These are phyloP conservation scores for Isochrysis galbana DNA, from an alignment of 78 protist genomes.

Conservation along the genomic window DNA sequence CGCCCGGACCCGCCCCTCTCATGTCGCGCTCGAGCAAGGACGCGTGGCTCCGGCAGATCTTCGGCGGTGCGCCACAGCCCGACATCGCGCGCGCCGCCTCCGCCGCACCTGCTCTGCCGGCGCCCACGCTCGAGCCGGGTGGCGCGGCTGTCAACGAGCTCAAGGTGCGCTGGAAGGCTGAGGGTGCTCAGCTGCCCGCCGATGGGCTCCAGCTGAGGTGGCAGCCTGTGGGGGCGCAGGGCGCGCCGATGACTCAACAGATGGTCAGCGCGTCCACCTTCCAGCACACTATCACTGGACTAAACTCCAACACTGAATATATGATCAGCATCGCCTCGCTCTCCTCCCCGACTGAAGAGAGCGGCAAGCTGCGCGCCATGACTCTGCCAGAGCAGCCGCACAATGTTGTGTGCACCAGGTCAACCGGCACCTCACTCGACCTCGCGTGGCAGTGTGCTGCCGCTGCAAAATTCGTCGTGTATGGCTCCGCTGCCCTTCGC, in stretches of 20 bases:
- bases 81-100: not conserved
- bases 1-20: too few relatives aligned
- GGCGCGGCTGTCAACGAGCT: not conserved
- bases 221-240: not conserved
- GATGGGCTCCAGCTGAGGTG: not conserved
- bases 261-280: not conserved
- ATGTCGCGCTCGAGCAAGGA: too few relatives aligned
- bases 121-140: not conserved
- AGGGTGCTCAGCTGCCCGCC: not conserved
- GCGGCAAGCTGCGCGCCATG: not conserved
- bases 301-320: not conserved
- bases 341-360: not conserved
- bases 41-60: not conserved
- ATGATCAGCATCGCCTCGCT: not conserved
- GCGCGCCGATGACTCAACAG: not conserved
- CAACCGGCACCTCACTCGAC: not conserved
- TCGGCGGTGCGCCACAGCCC: not conserved
- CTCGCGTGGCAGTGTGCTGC: not conserved
- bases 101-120: not conserved
- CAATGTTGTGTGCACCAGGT: not conserved
- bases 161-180: not conserved
- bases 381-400: not conserved
- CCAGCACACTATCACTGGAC: not conserved
- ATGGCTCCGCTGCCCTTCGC: conserved; percentile 6
- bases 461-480: not conserved